Percentiles rank a stretch among this genome's conserved stretches.
phyloP scores from a whole-genome alignment of 345 rosid genomes.

The Toxicodendron radicans region DNA sequence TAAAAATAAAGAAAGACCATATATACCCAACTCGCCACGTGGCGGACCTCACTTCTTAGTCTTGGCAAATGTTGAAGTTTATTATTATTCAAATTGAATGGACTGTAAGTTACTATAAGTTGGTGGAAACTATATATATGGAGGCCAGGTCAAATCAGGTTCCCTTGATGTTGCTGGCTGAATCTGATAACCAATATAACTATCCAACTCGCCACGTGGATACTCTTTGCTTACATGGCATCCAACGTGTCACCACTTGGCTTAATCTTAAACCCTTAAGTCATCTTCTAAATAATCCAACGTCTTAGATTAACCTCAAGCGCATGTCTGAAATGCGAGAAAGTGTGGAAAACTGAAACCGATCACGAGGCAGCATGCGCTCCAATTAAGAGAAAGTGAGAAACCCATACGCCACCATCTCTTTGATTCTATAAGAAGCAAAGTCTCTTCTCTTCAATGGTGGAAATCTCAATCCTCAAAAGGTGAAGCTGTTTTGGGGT shows the following conservation, averaged over 20 bases:
- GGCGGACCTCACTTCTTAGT: too few species aligned
- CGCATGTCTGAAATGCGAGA: conserved; percentile 27
- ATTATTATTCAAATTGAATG: neutral
- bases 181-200: too few species aligned
- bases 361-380: conserved; percentile 23
- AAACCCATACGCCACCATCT: conserved; percentile 14
- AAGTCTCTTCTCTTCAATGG: neutral
- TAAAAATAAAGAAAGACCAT: too few species aligned
- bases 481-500: neutral
- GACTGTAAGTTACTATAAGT: too few species aligned
- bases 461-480: too few species aligned
- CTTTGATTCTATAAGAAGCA: conserved; percentile 13
- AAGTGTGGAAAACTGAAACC: conserved; percentile 37
- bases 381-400: conserved; percentile 33
- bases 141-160: too few species aligned
- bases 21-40: too few species aligned
- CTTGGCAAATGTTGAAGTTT: too few species aligned
- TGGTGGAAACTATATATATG: too few species aligned
- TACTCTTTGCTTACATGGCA: neutral
- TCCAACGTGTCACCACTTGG: conserved; percentile 20
- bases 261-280: neutral
- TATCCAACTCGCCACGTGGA: neutral
- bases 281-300: neutral
- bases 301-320: neutral
- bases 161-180: too few species aligned